A percentile compares a stretch with the other conserved stretches of the same genome.
phyloP scores from a whole-genome alignment of 352 stramenopile genomes.

The Peronospora destructor region DNA sequence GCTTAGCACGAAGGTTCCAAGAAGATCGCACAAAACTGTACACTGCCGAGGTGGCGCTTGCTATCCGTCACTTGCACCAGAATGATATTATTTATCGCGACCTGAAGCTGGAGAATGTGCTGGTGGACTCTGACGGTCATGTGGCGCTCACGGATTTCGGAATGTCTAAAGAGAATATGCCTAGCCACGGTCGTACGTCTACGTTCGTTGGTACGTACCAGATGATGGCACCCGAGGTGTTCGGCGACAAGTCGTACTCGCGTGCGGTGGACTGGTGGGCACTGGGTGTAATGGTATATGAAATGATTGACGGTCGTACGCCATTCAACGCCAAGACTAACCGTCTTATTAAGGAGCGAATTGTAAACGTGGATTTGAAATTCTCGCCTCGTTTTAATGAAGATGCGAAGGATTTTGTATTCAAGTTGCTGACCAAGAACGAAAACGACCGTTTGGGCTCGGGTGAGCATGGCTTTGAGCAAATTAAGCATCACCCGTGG shows the following conservation, averaged over 20 bases:
- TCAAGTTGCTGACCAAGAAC: slow-evolving; percentile 90
- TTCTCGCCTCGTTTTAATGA: slow-evolving; percentile 77
- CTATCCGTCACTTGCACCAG: slow-evolving; percentile 90
- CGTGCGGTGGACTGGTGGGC: slow-evolving; percentile 88
- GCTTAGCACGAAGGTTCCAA: slow-evolving; percentile 84
- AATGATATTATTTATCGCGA: slow-evolving; percentile 97
- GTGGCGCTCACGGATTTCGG: slow-evolving; percentile 98
- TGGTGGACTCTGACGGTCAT: slow-evolving; percentile 93
- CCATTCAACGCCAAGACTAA: slow-evolving; percentile 87
- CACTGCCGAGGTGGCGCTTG: slow-evolving; percentile 93
- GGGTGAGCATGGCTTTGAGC: slow-evolving; percentile 78
- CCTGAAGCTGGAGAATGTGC: slow-evolving; percentile 98
- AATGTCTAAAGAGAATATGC: slow-evolving; percentile 98
- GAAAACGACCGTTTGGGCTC: slow-evolving; percentile 89
- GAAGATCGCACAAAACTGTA: slow-evolving; percentile 93
- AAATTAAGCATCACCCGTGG: slow-evolving; percentile 86
- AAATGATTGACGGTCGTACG: slow-evolving; percentile 83
- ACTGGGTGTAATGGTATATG: slow-evolving; percentile 82
- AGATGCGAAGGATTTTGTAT: slow-evolving; percentile 81
- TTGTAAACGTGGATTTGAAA: slow-evolving; percentile 77
- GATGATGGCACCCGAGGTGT: slow-evolving; percentile 89
- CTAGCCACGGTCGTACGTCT: slow-evolving; percentile 55
- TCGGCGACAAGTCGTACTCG: slow-evolving; percentile 82
- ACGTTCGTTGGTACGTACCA: slow-evolving; percentile 91
- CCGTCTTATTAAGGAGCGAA: slow-evolving; percentile 78